Conservation (phyloP, 2,329 filamentous ascomycete species). For the Seiridium cupressi region DNA sequence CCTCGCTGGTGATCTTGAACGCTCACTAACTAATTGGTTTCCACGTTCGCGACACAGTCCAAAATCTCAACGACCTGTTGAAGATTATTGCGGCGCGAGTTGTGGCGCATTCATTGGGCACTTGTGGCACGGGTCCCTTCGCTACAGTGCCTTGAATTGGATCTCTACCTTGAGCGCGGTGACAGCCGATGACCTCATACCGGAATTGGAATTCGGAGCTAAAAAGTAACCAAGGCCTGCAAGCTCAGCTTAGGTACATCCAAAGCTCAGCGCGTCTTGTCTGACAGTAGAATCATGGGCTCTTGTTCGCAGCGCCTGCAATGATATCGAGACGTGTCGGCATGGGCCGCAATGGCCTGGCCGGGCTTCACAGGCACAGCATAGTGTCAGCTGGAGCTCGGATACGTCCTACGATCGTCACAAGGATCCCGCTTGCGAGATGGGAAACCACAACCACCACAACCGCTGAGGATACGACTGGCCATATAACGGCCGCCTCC, state of each 20-base stretch:
- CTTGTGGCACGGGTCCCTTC: neutral
- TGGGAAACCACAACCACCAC: constrained; percentile 31
- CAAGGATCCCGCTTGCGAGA: constrained; percentile 15
- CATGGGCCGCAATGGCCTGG: constrained; percentile 32
- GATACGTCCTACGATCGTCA: constrained; percentile 12
- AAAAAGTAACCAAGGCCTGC: neutral
- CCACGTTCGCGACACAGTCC: neutral
- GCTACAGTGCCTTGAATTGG: neutral
- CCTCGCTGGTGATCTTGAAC: too few relatives aligned
- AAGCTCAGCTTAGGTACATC: neutral
- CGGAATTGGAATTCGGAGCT: neutral
- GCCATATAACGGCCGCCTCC: constrained; percentile 74
- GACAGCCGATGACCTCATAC: constrained; percentile 3
- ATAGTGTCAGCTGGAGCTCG: constrained; percentile 11
- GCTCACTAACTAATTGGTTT: neutral
- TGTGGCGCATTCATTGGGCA: neutral
- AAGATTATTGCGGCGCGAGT: neutral
- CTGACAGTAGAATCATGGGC: neutral
- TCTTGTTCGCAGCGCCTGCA: constrained; percentile 9
- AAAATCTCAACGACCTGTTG: neutral
- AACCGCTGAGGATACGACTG: constrained; percentile 63
- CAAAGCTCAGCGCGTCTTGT: neutral
- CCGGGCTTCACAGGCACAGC: constrained; percentile 17
- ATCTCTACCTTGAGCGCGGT: neutral
- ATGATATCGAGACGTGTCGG: constrained; percentile 30